Evolutionary conservation across 2,329 filamentous ascomycete species (phyloP).

Genomic region (Claviceps spartinae): DNA sequence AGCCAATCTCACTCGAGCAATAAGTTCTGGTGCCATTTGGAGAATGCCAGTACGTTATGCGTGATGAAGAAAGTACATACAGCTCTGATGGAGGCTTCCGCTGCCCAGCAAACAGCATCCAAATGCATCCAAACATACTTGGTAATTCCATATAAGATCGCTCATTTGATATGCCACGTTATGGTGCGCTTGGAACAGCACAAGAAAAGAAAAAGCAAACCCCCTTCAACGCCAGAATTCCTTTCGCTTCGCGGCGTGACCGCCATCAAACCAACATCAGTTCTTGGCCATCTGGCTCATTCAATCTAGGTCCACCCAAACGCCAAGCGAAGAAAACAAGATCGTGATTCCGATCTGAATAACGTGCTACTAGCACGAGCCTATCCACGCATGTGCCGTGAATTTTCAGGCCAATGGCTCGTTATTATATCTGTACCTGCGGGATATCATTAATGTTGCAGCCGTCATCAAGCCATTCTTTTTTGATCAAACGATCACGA

Average conservation of each 20-base stretch:
- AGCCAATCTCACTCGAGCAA: too few species aligned
- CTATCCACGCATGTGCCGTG: too few species aligned
- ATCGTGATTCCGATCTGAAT: too few species aligned
- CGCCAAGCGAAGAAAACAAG: neutral
- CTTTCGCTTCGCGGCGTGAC: neutral
- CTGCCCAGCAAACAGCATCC: neutral
- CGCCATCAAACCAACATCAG: neutral
- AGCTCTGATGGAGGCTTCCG: neutral
- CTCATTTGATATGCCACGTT: neutral
- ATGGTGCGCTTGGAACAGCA: neutral
- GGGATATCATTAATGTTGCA: slow-evolving; percentile 62
- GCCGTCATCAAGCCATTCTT: slow-evolving; percentile 60
- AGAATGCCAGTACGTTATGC: neutral
- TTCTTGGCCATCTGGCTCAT: neutral
- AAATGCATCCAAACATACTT: neutral
- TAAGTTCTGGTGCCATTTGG: neutral
- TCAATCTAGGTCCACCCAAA: neutral
- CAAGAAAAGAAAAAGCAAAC: neutral
- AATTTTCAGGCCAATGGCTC: neutral
- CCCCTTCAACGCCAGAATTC: neutral
- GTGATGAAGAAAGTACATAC: neutral
- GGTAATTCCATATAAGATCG: neutral
- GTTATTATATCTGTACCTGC: slow-evolving; percentile 22
- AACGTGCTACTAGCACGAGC: too few species aligned
- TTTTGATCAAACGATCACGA: slow-evolving; percentile 59